phyloP scores from a whole-genome alignment of 2,329 filamentous ascomycete species.

The Gnomoniopsis sp. region DNA sequence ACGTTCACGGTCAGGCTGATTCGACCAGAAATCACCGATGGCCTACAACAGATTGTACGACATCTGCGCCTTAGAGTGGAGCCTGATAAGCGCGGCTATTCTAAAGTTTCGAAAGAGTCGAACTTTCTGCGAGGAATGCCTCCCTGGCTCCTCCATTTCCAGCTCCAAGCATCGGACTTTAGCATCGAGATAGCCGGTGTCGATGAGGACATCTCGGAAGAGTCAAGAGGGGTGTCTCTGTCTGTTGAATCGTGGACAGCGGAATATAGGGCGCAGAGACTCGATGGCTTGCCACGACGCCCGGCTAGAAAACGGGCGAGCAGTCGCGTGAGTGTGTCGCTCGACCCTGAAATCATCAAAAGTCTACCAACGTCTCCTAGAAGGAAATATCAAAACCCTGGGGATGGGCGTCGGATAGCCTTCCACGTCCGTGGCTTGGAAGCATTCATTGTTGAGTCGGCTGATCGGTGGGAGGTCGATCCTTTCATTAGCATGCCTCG shows the following conservation, averaged over 20 bases:
- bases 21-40: constrained; percentile 87
- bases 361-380: constrained; percentile 49
- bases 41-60: constrained; percentile 83
- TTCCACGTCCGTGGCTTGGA: constrained; percentile 82
- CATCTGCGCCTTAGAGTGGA: constrained; percentile 73
- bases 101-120: constrained; percentile 48
- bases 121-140: constrained; percentile 79
- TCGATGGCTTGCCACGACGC: constrained; percentile 59
- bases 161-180: constrained; percentile 83
- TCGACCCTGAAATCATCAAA: constrained; percentile 62
- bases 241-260: constrained; percentile 85
- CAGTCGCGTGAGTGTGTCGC: constrained; percentile 64
- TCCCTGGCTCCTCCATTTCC: constrained; percentile 77
- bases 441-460: constrained; percentile 83
- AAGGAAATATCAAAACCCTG: constrained; percentile 53
- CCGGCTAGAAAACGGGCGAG: constrained; percentile 67
- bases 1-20: constrained; percentile 89
- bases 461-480: constrained; percentile 79
- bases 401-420: constrained; percentile 78
- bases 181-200: constrained; percentile 87
- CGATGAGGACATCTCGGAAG: constrained; percentile 77
- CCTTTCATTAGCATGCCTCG: constrained; percentile 83
- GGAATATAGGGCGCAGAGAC: constrained; percentile 81
- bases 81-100: constrained; percentile 52
- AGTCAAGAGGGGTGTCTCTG: constrained; percentile 77